A percentile compares a stretch with the other conserved stretches of the same genome.
phyloP scores from a whole-genome alignment of 208 protist species.

The Porcisia hertigi region DNA sequence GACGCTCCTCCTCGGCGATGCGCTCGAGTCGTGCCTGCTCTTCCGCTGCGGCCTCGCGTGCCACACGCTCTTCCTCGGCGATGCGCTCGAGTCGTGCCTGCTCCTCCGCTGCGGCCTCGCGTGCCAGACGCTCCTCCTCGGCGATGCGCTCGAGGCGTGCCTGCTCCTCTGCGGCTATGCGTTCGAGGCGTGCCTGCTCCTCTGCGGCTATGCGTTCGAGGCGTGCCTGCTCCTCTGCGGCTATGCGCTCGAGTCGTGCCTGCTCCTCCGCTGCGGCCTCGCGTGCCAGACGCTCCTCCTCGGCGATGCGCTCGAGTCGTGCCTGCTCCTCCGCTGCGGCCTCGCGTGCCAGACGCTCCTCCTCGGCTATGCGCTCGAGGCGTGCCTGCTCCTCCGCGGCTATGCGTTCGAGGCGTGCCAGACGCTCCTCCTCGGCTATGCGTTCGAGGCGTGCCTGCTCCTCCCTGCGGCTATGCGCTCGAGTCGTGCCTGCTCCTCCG shows the following conservation, averaged over 20 bases:
- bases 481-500: slow-evolving; percentile 14
- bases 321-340: slow-evolving; percentile 4
- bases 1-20: slow-evolving; percentile 6
- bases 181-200: slow-evolving; percentile 9
- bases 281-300: background rate
- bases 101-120: slow-evolving; percentile 14
- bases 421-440: slow-evolving; percentile 5
- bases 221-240: slow-evolving; percentile 11
- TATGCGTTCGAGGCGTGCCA: background rate
- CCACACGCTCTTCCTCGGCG: slow-evolving; percentile 17
- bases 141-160: slow-evolving; percentile 10
- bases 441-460: slow-evolving; percentile 14
- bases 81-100: slow-evolving; percentile 5
- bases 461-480: background rate
- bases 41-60: background rate
- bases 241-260: slow-evolving; percentile 5
- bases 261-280: slow-evolving; percentile 16
- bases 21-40: slow-evolving; percentile 14
- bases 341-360: slow-evolving; percentile 6
- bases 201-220: background rate
- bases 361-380: slow-evolving; percentile 13
- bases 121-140: slow-evolving; percentile 2
- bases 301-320: slow-evolving; percentile 7
- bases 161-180: background rate
- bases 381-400: slow-evolving; percentile 14